Base-by-base conservation (phyloP, 495 filamentous ascomycete genomes). In the Hapsidospora chrysogenum region DNA sequence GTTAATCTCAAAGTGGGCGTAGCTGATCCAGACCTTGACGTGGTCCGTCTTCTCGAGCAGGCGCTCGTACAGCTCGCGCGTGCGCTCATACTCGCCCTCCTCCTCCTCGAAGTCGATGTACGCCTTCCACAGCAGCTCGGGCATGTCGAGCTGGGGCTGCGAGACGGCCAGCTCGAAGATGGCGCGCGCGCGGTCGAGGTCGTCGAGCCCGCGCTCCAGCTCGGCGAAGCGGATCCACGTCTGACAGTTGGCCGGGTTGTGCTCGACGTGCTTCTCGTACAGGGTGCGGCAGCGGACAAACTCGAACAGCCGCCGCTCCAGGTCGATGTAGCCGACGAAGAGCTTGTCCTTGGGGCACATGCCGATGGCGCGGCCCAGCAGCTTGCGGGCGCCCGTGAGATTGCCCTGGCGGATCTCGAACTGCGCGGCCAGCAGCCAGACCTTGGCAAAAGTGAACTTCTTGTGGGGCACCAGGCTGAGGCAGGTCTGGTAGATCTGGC, bases 51-150 rank as follows among this genome's bases (percentile, higher is more conserved):
- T 93, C 50, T 82, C 61, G 23, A 97, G 66, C 16, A 97, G 64
- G 17, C 89, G 72, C 60, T 96, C 89, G 58, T 96, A 97, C 33
- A 97, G 60, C n/a, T 60, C 52, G 30, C 89, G 66, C 2, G 84
- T 77, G 21, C 72, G 64, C 20, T 82, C 85, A 56, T 83, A 92
- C 53, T 95, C 84, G 36, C 76, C 79, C 51, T 86, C 79, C 41
- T 92, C 80, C 49, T 93, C 87, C 56, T 96, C 92, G 48, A 96
- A 97, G 57, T 96, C 86, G 48, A 97, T 95, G 51, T 93, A 97
- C 2, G 81, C 72, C 56, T 93, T 94, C 89, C 89, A 97, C 9
- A 97, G 58, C 38, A 94, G 58, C 57, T 97, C 89, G 3, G 89
- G 89, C 89, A 96, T 97, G 51, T 97, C 92, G n/a, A 97, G 59